A percentile compares a stretch with the other conserved stretches of the same genome.
These are phyloP conservation scores for Suhomyces prunicola DNA, from an alignment of 805 yeast species.

Conservation along the genomic window DNA sequence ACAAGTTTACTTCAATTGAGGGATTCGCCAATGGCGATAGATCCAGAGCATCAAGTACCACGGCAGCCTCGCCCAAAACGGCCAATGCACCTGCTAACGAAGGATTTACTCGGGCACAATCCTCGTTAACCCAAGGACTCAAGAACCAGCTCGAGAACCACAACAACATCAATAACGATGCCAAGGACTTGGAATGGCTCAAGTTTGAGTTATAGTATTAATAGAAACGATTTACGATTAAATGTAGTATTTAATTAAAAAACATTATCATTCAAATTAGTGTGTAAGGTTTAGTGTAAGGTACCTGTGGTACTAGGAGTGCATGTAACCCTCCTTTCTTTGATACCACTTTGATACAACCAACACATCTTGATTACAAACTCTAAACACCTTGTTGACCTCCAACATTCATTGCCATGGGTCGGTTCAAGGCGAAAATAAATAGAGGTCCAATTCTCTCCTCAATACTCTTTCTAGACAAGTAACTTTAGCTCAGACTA, in stretches of 20 bases:
- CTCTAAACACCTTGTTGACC: too few species aligned
- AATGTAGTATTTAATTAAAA: background rate
- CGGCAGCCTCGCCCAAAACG: background rate
- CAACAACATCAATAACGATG: slow-evolving; percentile 12
- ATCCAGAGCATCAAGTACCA: background rate
- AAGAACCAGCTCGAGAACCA: slow-evolving; percentile 9
- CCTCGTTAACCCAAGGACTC: slow-evolving; percentile 11
- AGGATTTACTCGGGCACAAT: background rate
- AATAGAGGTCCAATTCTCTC: too few species aligned
- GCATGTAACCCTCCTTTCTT: too few species aligned
- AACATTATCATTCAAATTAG: background rate
- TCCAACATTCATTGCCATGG: too few species aligned
- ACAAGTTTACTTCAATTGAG: background rate
- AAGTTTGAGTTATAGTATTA: slow-evolving; percentile 24
- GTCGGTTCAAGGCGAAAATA: too few species aligned
- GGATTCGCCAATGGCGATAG: background rate
- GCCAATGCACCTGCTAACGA: background rate
- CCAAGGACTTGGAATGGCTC: slow-evolving; percentile 30
- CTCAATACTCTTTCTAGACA: too few species aligned
- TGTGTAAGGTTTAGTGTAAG: background rate
- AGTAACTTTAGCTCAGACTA: too few species aligned
- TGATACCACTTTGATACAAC: too few species aligned
- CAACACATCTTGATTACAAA: too few species aligned
- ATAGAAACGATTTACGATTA: slow-evolving; percentile 4
- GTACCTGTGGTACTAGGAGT: too few species aligned